Evolutionary conservation across 2,329 filamentous ascomycete genomes (phyloP).

Genomic region (Didymella sp.): DNA sequence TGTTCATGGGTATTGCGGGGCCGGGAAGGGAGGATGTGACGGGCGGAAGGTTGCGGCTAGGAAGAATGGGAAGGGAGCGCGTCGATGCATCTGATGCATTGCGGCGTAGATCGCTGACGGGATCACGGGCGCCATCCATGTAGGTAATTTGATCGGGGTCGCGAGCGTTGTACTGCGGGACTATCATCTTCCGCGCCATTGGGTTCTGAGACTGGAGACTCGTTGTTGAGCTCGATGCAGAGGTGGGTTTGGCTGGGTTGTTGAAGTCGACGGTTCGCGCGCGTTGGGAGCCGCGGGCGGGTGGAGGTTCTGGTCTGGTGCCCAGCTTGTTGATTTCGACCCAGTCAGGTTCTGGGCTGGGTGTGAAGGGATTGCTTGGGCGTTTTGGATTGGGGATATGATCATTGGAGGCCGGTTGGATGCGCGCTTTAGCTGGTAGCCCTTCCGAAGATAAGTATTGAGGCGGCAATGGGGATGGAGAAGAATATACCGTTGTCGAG

Average conservation of each 20-base stretch:
- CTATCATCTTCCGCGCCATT: slow-evolving; percentile 41
- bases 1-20: slow-evolving; percentile 5
- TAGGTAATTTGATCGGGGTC: slow-evolving; percentile 31
- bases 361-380: slow-evolving; percentile 80
- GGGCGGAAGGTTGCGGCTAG: slow-evolving; percentile 17
- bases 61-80: slow-evolving; percentile 37
- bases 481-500: slow-evolving; percentile 67
- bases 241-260: slow-evolving; percentile 16
- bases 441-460: slow-evolving; percentile 53
- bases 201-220: slow-evolving; percentile 26
- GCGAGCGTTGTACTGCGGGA: slow-evolving; percentile 36
- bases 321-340: slow-evolving; percentile 57
- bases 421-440: slow-evolving; percentile 74
- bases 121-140: slow-evolving; percentile 32
- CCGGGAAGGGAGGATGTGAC: slow-evolving; percentile 10
- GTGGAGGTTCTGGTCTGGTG: slow-evolving; percentile 41
- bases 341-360: slow-evolving; percentile 83
- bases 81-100: slow-evolving; percentile 38
- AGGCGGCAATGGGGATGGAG: slow-evolving; percentile 49
- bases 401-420: slow-evolving; percentile 69
- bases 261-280: slow-evolving; percentile 43
- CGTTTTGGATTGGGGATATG: slow-evolving; percentile 75
- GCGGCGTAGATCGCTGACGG: slow-evolving; percentile 32
- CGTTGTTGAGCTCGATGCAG: slow-evolving; percentile 27
- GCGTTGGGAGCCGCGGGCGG: slow-evolving; percentile 40